Base-by-base conservation (phyloP, 2,329 filamentous ascomycete species). In the Apiospora marii region DNA sequence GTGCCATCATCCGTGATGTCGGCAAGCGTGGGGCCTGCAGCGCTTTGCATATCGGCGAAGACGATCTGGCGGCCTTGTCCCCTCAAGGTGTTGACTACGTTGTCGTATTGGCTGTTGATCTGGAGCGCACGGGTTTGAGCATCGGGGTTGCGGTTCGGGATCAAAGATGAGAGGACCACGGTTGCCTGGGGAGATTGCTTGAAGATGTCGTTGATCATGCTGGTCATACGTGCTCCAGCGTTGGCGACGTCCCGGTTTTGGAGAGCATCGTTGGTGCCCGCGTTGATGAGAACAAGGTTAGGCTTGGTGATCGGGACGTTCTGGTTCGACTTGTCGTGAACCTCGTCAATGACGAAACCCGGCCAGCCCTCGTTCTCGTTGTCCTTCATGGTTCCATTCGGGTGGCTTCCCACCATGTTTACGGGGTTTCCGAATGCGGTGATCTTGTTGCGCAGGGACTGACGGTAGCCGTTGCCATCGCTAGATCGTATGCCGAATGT, bases 241-340 rank as follows among this genome's bases (percentile, higher is more conserved):
- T 74, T 74, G 10, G 76, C 22, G n/a, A 82, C 71, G 69, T 82
- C 77, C 22, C 78, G 73, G 72, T 80, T 75, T 43, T 79, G 79
- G 43, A 78, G 73, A 74, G 81, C 82, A 74, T 85, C 83, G 73
- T 85, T 85, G 19, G 83, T 82, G 1, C 84, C 83, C 10, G 77
- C 80, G 72, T 85, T 83, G 72, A 85, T 72, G 10, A 83, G 75
- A 58, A 84, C 77, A 16, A 84, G 37, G 70, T 84, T 82, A 0
- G 84, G 83, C 72, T 77, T 76, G 70, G 78, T 77, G 43, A 73
- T 49, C 1, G 79, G 75, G 13, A 81, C 75, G 14, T 79, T 77
- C 22, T 41, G 41, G 43, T 75, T 73, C 1, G 82, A 82, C 71
- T 80, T 82, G 37, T 69, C 72, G 48, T 77, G 76, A 13, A 84